Evolutionary conservation across 1,284 basidiomycete species (phyloP).

Genomic region (Cryptococcus sp.): DNA sequence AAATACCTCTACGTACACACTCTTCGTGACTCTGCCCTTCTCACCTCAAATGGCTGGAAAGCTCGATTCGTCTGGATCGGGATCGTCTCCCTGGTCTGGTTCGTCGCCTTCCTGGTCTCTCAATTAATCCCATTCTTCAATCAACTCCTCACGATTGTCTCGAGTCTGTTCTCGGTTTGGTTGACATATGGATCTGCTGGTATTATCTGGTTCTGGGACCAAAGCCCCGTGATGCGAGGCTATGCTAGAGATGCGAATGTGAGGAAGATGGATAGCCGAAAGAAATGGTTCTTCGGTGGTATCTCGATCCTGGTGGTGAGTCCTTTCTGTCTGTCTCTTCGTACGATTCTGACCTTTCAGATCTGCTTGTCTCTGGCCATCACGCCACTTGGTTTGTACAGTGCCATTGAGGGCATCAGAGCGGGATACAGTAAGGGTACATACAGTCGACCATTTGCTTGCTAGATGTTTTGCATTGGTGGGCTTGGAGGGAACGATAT

Average conservation of each 20-base stretch:
- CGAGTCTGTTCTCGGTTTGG: constrained; percentile 39
- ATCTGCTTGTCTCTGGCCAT: constrained; percentile 32
- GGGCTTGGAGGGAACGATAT: too few relatives aligned
- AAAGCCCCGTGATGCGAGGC: constrained; percentile 21
- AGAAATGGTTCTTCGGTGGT: constrained; percentile 21
- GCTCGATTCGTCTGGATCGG: constrained; percentile 33
- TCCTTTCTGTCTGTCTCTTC: background rate
- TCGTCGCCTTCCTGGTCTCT: constrained; percentile 36
- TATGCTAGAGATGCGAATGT: constrained; percentile 12
- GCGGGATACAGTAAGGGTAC: constrained; percentile 31
- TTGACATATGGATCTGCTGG: constrained; percentile 38
- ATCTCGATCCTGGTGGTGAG: constrained; percentile 16
- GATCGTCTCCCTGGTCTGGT: constrained; percentile 37
- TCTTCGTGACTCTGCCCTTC: constrained; percentile 30
- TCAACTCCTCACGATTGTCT: constrained; percentile 41
- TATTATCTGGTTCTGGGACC: constrained; percentile 38
- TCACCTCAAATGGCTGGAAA: constrained; percentile 28
- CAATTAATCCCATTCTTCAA: constrained; percentile 45
- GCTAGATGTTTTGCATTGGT: too few relatives aligned
- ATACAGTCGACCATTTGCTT: constrained; percentile 39
- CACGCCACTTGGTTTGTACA: constrained; percentile 41
- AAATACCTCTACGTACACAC: constrained; percentile 39
- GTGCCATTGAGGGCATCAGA: constrained; percentile 35
- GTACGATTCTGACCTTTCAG: constrained; percentile 9
- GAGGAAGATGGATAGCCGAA: constrained; percentile 10